These are phyloP conservation scores for Neoascochyta sp. DNA, from an alignment of 2,329 filamentous ascomycete genomes.

Conservation along the genomic window DNA sequence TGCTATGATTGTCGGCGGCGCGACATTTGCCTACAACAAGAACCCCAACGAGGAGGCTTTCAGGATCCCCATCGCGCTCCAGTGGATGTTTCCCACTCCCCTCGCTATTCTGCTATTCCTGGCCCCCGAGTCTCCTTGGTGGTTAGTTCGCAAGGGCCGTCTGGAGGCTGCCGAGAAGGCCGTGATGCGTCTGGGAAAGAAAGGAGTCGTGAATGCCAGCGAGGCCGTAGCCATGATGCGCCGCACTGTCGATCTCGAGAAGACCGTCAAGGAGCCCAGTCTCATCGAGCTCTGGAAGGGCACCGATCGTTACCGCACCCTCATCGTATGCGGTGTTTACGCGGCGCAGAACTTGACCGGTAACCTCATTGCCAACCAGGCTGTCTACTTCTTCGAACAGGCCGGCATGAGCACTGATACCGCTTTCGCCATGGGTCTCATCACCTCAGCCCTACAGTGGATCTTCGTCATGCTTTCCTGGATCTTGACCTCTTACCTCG, in stretches of 20 bases:
- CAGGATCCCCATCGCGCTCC: constrained; percentile 34
- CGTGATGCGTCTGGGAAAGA: constrained; percentile 51
- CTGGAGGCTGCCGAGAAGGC: constrained; percentile 44
- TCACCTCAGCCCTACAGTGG: constrained; percentile 60
- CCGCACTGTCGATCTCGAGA: constrained; percentile 55
- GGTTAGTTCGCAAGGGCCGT: constrained; percentile 45
- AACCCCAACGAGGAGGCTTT: constrained; percentile 10
- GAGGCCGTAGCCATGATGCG: constrained; percentile 58
- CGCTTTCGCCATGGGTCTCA: constrained; percentile 61
- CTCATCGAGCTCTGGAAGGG: constrained; percentile 54
- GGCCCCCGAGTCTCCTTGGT: constrained; percentile 54
- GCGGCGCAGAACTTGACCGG: constrained; percentile 60
- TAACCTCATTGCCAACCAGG: constrained; percentile 61
- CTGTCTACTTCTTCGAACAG: constrained; percentile 60
- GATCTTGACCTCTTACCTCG: constrained; percentile 62
- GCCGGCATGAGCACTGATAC: constrained; percentile 55
- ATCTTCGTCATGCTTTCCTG: constrained; percentile 65
- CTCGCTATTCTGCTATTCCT: constrained; percentile 45
- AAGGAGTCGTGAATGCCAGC: constrained; percentile 36
- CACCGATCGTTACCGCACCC: constrained; percentile 52
- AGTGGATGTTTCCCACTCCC: constrained; percentile 47
- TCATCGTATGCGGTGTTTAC: constrained; percentile 57
- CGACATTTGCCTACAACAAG: constrained; percentile 53
- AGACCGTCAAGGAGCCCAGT: constrained; percentile 46
- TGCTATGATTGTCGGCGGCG: constrained; percentile 56